Evolutionary conservation across 192 early-diverging fungal species (phyloP).

Genomic region (Podila horticola): DNA sequence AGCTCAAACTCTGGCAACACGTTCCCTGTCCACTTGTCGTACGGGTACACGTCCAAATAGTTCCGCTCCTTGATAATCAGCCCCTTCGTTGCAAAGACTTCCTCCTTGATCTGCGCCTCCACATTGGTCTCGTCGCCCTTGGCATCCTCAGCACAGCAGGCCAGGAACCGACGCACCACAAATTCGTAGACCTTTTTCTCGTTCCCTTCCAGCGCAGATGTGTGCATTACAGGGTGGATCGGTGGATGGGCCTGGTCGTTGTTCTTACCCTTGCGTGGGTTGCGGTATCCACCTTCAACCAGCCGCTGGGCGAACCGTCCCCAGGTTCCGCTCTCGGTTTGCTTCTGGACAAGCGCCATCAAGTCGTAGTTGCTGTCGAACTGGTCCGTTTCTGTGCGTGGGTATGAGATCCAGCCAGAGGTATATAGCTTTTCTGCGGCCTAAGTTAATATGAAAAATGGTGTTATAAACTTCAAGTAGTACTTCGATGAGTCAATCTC

Average conservation of each 20-base stretch:
- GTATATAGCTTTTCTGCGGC: constrained; percentile 92
- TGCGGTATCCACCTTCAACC: constrained; percentile 70
- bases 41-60: constrained; percentile 93
- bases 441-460: constrained; percentile 34
- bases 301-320: constrained; percentile 58
- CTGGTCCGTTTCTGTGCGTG: constrained; percentile 95
- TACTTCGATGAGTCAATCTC: neutral
- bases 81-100: constrained; percentile 82
- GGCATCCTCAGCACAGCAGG: constrained; percentile 92
- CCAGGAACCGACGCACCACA: constrained; percentile 88
- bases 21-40: constrained; percentile 86
- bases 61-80: constrained; percentile 85
- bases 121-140: constrained; percentile 86
- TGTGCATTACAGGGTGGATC: constrained; percentile 85
- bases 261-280: constrained; percentile 83
- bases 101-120: constrained; percentile 72
- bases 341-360: constrained; percentile 68
- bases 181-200: constrained; percentile 87
- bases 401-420: constrained; percentile 92
- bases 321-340: constrained; percentile 43
- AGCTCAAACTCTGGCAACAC: constrained; percentile 76
- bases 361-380: constrained; percentile 84
- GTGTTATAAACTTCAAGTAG: neutral
- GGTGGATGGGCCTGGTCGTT: constrained; percentile 99
- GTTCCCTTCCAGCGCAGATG: constrained; percentile 60